Evolutionary conservation across 805 yeast species (phyloP).

Genomic region (Ogataea allantospora): DNA sequence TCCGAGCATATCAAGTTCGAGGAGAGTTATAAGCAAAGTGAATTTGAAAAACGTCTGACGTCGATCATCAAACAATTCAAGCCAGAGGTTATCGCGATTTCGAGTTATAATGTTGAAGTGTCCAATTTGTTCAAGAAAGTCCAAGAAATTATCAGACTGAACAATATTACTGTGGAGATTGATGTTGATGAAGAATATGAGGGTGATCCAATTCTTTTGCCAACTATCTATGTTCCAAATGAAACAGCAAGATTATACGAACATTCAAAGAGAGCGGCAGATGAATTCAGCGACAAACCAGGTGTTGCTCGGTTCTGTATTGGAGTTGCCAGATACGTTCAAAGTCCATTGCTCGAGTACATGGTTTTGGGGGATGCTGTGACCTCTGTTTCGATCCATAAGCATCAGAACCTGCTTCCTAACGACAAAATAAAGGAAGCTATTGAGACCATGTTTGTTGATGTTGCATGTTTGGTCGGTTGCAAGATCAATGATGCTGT

Average conservation of each 20-base stretch:
- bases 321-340: slow-evolving; percentile 87
- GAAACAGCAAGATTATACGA: slow-evolving; percentile 91
- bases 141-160: slow-evolving; percentile 52
- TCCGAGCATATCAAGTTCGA: slow-evolving; percentile 77
- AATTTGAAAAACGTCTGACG: slow-evolving; percentile 64
- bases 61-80: slow-evolving; percentile 58
- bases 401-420: slow-evolving; percentile 69
- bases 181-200: slow-evolving; percentile 38
- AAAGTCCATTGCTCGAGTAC: slow-evolving; percentile 90
- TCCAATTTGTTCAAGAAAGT: slow-evolving; percentile 58
- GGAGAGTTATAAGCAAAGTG: slow-evolving; percentile 61
- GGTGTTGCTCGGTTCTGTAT: slow-evolving; percentile 79
- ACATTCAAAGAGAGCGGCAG: slow-evolving; percentile 67
- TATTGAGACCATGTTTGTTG: slow-evolving; percentile 80
- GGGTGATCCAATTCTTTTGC: slow-evolving; percentile 42
- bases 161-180: slow-evolving; percentile 51
- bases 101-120: slow-evolving; percentile 80
- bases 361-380: slow-evolving; percentile 77
- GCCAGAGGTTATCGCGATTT: slow-evolving; percentile 89
- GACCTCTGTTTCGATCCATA: slow-evolving; percentile 59
- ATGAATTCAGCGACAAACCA: slow-evolving; percentile 83
- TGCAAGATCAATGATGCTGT: slow-evolving; percentile 91
- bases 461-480: slow-evolving; percentile 87
- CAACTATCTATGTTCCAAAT: slow-evolving; percentile 82
- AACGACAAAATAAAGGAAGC: slow-evolving; percentile 63